A percentile compares a stretch with the other conserved stretches of the same genome.
phyloP scores from a whole-genome alignment of 148 eudicot genomes.

The Rhododendron ovatum region DNA sequence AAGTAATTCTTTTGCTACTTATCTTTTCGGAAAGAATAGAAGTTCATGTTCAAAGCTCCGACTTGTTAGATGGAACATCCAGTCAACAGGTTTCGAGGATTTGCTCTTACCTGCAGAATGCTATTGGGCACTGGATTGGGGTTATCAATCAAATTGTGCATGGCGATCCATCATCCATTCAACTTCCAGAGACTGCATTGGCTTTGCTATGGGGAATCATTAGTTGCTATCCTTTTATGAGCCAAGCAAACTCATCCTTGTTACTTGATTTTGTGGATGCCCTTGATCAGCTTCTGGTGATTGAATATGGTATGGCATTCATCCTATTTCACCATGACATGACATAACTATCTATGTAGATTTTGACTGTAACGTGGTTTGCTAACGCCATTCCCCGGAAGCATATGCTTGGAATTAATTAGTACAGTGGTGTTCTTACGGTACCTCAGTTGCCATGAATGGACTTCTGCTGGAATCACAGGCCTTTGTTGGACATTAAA shows the following conservation, averaged over 20 bases:
- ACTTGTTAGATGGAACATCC: conserved; percentile 37
- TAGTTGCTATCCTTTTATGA: conserved; percentile 57
- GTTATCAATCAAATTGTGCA: conserved; percentile 22
- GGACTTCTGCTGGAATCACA: not conserved
- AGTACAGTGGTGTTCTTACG: not conserved
- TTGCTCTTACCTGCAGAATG: conserved; percentile 28
- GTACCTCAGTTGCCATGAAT: not conserved
- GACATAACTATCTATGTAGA: not conserved
- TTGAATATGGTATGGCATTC: conserved; percentile 39
- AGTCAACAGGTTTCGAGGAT: conserved; percentile 33
- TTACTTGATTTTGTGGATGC: conserved; percentile 59
- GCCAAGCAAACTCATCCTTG: conserved; percentile 31
- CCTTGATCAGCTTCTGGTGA: conserved; percentile 44
- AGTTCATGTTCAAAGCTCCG: conserved; percentile 24
- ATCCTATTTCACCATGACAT: not conserved
- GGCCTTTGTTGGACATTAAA: not conserved
- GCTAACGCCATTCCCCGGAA: not conserved
- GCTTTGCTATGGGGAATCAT: conserved; percentile 79
- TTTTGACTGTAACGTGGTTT: not conserved
- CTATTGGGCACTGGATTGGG: conserved; percentile 41
- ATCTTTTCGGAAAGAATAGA: conserved; percentile 50
- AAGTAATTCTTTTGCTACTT: conserved; percentile 48
- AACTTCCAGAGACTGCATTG: conserved; percentile 44
- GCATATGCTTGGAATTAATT: not conserved
- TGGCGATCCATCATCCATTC: conserved; percentile 19